Conservation (phyloP, 2,329 filamentous ascomycete species). For the Neopestalotiopsis clavispora region DNA sequence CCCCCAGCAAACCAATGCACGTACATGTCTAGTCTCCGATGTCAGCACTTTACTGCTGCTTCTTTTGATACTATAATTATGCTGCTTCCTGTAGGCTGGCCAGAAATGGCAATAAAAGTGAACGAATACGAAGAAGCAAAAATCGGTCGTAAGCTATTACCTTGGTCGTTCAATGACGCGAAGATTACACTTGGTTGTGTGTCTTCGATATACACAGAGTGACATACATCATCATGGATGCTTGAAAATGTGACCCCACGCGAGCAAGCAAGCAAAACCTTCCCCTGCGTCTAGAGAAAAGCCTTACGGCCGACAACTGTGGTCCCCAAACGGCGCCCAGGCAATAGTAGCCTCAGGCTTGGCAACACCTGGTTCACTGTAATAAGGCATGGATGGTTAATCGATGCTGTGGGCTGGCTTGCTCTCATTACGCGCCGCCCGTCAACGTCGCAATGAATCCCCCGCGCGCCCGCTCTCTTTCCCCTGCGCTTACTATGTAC, state of each 20-base stretch:
- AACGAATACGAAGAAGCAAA: constrained; percentile 1
- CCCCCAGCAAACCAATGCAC: neutral
- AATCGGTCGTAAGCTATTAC: neutral
- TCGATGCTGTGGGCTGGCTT: too few relatives aligned
- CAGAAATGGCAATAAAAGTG: neutral
- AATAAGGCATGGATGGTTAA: neutral
- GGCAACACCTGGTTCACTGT: neutral
- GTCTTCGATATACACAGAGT: neutral
- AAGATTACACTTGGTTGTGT: neutral
- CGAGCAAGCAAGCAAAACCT: neutral
- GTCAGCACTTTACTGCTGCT: neutral
- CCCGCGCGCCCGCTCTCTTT: neutral
- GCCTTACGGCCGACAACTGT: neutral
- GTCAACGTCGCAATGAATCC: neutral
- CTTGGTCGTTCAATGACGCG: neutral
- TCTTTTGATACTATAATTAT: neutral
- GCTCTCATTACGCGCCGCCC: neutral
- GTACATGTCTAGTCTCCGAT: constrained; percentile 2
- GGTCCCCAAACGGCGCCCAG: neutral
- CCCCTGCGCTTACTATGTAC: neutral
- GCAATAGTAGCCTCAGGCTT: neutral
- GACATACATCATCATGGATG: neutral
- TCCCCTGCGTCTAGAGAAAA: neutral
- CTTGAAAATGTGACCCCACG: neutral
- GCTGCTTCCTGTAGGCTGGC: neutral